These are phyloP conservation scores for Castanea mollissima DNA, from an alignment of 306 rosid genomes.

Conservation along the genomic window DNA sequence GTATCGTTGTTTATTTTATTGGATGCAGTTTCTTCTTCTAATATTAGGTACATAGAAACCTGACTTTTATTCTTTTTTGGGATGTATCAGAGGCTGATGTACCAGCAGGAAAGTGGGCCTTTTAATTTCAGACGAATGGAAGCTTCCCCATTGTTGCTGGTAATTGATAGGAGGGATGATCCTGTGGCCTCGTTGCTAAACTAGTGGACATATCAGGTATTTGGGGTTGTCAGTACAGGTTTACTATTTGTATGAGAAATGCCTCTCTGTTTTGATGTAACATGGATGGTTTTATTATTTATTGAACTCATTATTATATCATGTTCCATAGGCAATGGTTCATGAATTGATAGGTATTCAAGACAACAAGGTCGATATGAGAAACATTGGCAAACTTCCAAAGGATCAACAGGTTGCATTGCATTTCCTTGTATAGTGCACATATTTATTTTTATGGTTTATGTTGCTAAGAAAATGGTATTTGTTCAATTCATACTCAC, in stretches of 20 bases:
- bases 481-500: conserved; percentile 24
- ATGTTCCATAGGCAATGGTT: conserved; percentile 80
- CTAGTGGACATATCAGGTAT: conserved; percentile 98
- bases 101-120: conserved; percentile 92
- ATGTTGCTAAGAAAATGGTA: conserved; percentile 17
- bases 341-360: conserved; percentile 92
- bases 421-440: conserved; percentile 18
- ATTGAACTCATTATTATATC: conserved; percentile 17
- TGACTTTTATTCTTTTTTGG: conserved; percentile 33
- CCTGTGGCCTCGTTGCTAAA: conserved; percentile 87
- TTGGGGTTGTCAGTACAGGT: conserved; percentile 5
- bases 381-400: conserved; percentile 61
- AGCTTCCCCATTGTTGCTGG: conserved; percentile 83
- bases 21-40: too few relatives aligned
- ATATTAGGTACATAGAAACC: conserved; percentile 6
- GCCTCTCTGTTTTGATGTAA: conserved; percentile 1
- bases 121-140: conserved; percentile 91
- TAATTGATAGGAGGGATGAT: conserved; percentile 96
- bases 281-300: conserved; percentile 4
- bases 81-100: conserved; percentile 84
- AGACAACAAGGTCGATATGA: conserved; percentile 92
- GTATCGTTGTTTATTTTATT: too few relatives aligned
- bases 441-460: conserved; percentile 10
- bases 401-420: conserved; percentile 87
- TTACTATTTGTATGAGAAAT: conserved; percentile 15